Base-by-base conservation (phyloP, 2,329 filamentous ascomycete genomes). In the Exophiala xenobiotica region DNA sequence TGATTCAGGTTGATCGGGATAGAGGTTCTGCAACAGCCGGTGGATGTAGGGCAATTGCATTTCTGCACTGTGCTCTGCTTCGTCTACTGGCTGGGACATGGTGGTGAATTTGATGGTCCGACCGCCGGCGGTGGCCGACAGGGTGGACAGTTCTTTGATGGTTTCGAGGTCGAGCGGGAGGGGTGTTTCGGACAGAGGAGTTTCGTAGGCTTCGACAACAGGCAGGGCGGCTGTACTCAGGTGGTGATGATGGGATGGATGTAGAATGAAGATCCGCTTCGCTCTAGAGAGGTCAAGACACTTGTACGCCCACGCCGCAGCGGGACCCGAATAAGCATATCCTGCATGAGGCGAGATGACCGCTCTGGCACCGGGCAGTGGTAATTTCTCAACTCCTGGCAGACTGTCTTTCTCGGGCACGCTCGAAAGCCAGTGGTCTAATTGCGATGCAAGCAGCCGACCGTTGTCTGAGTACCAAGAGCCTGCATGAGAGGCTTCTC, bases 1-100 rank as follows among this genome's bases (percentile, higher is more conserved):
- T 1, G 78, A 71, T 0, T 71, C 65, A 0, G 75, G 71, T 0
- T 70, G 71, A 56, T 81, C 79, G 1, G 69, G 72, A 52, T 69
- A 69, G 27, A 72, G 79, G 67, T 74, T 71, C 51, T 78, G 78
- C 5, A 85, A 77, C 46, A 88, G 82, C 66, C 91, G 90, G 76
- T 90, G 91, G 57, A 97, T 86, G 65, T 95, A 96, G 0, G 93
- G 92, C 6, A 97, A 78, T 62, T 99, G 93, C 87, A 99, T 95
- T 74, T 99, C 93, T 1, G 97, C 79, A 45, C 89, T 96, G 70
- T 99, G 93, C 70, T 99, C 93, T 4, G 81, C 79, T 56, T 90
- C 81, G 64, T 99, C 93, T 4, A 83, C 76, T 3, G 74, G 64
- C 14, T 69, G 70, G 1, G 79, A 81, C 75, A 96, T 93, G 14